Percentiles rank a stretch among this genome's conserved stretches.
phyloP scores from a whole-genome alignment of 352 stramenopile genomes.

The Pythium vanterpoolii region DNA sequence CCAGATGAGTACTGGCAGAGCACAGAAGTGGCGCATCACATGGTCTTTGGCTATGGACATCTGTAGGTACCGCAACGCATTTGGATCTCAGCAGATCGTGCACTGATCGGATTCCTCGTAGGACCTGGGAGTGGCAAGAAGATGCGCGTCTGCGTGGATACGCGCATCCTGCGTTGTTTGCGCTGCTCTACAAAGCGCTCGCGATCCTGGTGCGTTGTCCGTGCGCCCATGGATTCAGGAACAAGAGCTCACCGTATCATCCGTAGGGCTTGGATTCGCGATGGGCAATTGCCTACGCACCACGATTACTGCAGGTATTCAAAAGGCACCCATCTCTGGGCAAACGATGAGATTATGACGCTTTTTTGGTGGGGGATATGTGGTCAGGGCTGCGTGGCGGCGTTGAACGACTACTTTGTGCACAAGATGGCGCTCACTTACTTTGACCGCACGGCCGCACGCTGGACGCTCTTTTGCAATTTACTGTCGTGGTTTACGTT shows the following conservation, averaged over 20 bases:
- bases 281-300: conserved; percentile 80
- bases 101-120: conserved; percentile 19
- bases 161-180: conserved; percentile 76
- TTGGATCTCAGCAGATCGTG: background rate
- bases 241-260: background rate
- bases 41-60: conserved; percentile 86
- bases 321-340: background rate
- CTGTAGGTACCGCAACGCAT: conserved; percentile 37
- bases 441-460: conserved; percentile 59
- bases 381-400: conserved; percentile 50
- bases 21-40: conserved; percentile 78
- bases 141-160: conserved; percentile 71
- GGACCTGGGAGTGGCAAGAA: conserved; percentile 85
- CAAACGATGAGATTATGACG: background rate
- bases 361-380: background rate
- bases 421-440: conserved; percentile 65
- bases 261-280: conserved; percentile 70
- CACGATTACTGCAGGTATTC: conserved; percentile 61
- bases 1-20: conserved; percentile 90
- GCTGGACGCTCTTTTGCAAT: conserved; percentile 72
- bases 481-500: conserved; percentile 86
- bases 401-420: conserved; percentile 67
- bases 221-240: background rate
- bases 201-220: conserved; percentile 41
- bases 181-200: conserved; percentile 73